Conservation (phyloP, 2,329 filamentous ascomycete species). For the Phoma sp. region DNA sequence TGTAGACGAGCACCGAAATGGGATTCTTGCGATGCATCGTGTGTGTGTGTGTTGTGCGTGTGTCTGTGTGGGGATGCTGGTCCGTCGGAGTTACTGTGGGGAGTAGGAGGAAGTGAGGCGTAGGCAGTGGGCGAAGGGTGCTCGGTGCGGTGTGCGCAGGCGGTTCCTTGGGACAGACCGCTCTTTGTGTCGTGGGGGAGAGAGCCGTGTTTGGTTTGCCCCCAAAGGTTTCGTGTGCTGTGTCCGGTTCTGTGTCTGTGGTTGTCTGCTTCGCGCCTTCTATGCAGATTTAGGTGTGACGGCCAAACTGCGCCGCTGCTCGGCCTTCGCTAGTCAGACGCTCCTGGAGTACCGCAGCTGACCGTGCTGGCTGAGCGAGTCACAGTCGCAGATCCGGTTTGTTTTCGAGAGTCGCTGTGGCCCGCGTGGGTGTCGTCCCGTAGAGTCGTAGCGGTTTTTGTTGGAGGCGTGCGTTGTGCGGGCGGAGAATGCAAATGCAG, state of each 20-base stretch:
- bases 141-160: conserved; percentile 5
- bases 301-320: conserved; percentile 23
- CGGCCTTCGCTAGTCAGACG: conserved; percentile 22
- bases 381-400: not conserved
- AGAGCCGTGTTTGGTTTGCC: too few species aligned
- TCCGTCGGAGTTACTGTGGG: not conserved
- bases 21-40: conserved; percentile 73
- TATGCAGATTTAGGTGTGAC: conserved; percentile 24
- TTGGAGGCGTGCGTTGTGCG: not conserved
- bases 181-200: too few species aligned
- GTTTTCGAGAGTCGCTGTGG: not conserved
- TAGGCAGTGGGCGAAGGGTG: not conserved
- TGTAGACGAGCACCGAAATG: conserved; percentile 75
- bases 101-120: not conserved
- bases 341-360: conserved; percentile 20
- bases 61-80: conserved; percentile 2
- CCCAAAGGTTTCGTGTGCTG: too few species aligned
- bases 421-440: not conserved
- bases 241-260: too few species aligned
- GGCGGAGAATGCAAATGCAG: not conserved
- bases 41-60: conserved; percentile 1
- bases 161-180: not conserved
- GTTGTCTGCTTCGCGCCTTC: too few species aligned
- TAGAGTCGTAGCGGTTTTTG: not conserved
- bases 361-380: conserved; percentile 16